Evolutionary conservation across 2,329 filamentous ascomycete genomes (phyloP), one percentile per base, ranked within the genome.

Genomic region (Neocatenulostroma microsporum): DNA sequence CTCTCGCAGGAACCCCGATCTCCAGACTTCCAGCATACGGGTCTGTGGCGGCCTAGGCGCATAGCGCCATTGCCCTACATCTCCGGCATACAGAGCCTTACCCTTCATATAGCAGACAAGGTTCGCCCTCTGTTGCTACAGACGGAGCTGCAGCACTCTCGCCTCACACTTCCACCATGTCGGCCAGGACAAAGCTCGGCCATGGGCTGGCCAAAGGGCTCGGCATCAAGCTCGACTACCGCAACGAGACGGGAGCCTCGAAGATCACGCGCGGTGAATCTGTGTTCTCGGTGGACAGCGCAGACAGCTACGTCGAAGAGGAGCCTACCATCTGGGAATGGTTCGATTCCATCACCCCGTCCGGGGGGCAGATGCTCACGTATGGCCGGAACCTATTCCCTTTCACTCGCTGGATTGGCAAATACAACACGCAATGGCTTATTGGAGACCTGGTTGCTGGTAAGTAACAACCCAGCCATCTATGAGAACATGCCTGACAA

Each of bases 401-500:
- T 0, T 96, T 95, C 56, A 58, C 83, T 4, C 70, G 76, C n/a
- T 98, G 91, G 91, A 89, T 96, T 39, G 63, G 68, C 9, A 76
- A 80, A 49, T 98, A 98, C 67, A 98, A 98, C 57, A 9, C 80
- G 3, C 80, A 87, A 66, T 98, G 91, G 91, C 63, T 95, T 5
- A 61, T 78, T 12, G 91, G 91, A 52, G 91, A 98, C 64, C 62
- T 96, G 30, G 80, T 96, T 39, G 89, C 91, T 41, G 89, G 84
- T 83, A 57, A 56, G 75, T 60, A 27, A 32, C 41, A 17, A 49
- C 14, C 11, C 23, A 7, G 5, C 7, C 10, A 11, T 5, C 9
- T 6, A 12, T n/a, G 14, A 20, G 30, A 13, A 5, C 9, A 11
- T 17, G 21, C 3, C 32, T 34, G 32, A 33, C 21, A 19, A 17